phyloP scores from a whole-genome alignment of 768 basidiomycete genomes.

The Hebeloma cylindrosporum region DNA sequence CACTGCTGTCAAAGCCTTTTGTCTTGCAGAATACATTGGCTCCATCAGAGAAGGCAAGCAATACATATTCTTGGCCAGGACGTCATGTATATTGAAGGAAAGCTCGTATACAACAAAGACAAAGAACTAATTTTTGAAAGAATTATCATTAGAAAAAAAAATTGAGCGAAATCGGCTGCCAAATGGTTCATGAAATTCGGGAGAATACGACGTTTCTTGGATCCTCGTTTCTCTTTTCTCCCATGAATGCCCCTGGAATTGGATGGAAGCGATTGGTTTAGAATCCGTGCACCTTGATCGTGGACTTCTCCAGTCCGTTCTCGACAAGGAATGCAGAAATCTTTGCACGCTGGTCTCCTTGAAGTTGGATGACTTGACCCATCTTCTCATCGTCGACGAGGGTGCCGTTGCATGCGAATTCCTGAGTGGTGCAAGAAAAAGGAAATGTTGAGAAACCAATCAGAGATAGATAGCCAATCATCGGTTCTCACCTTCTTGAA shows the following conservation, averaged over 20 bases:
- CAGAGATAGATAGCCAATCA: not conserved
- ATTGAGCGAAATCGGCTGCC: slow-evolving; percentile 17
- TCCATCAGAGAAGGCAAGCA: too few species aligned
- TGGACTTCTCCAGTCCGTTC: slow-evolving; percentile 73
- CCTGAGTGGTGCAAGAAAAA: slow-evolving; percentile 60
- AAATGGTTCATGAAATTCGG: too few species aligned
- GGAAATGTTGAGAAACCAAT: not conserved
- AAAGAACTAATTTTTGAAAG: slow-evolving; percentile 8
- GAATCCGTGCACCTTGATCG: slow-evolving; percentile 90
- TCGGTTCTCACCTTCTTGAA: slow-evolving; percentile 84
- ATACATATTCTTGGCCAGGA: not conserved
- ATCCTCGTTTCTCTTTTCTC: slow-evolving; percentile 10
- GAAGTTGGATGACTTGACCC: slow-evolving; percentile 97
- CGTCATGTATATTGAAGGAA: slow-evolving; percentile 11
- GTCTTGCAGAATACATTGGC: slow-evolving; percentile 11
- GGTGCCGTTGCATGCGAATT: slow-evolving; percentile 98
- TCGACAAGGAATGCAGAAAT: slow-evolving; percentile 85
- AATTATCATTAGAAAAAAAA: slow-evolving; percentile 15
- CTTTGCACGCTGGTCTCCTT: slow-evolving; percentile 95
- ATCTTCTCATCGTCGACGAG: slow-evolving; percentile 94
- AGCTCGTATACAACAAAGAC: slow-evolving; percentile 8
- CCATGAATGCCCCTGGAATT: slow-evolving; percentile 14
- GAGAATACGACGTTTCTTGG: too few species aligned
- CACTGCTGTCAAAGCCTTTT: not conserved
- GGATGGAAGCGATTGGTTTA: slow-evolving; percentile 34